Conservation (phyloP, 805 yeast species). For the Candida wancherniae region DNA sequence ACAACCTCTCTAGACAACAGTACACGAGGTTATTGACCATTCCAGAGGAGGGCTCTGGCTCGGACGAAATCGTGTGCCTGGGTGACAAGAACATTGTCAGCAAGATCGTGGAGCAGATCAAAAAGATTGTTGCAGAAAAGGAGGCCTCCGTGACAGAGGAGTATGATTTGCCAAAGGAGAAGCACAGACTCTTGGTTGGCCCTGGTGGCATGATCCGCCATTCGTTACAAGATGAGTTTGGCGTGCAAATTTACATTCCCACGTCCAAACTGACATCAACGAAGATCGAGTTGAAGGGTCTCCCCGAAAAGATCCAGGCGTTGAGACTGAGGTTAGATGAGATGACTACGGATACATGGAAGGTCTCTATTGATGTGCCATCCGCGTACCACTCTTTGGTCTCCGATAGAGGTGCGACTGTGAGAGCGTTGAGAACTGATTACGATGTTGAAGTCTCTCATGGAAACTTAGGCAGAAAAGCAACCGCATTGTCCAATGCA, state of each 20-base stretch:
- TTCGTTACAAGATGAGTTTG: slow-evolving; percentile 62
- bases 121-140: slow-evolving; percentile 56
- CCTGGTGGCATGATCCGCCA: slow-evolving; percentile 74
- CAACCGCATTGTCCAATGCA: slow-evolving; percentile 44
- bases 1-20: slow-evolving; percentile 37
- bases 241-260: slow-evolving; percentile 65
- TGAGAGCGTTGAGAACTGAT: slow-evolving; percentile 49
- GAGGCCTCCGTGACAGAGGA: slow-evolving; percentile 55
- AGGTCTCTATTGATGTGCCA: slow-evolving; percentile 53
- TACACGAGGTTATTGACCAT: slow-evolving; percentile 57
- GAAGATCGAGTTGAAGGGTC: slow-evolving; percentile 55
- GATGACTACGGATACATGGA: slow-evolving; percentile 58
- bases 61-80: slow-evolving; percentile 54
- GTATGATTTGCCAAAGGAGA: slow-evolving; percentile 60
- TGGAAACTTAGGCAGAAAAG: slow-evolving; percentile 47
- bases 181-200: slow-evolving; percentile 76
- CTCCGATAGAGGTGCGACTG: slow-evolving; percentile 61
- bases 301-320: slow-evolving; percentile 57
- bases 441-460: slow-evolving; percentile 55
- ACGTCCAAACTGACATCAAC: slow-evolving; percentile 48
- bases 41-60: slow-evolving; percentile 63
- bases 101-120: slow-evolving; percentile 57
- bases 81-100: slow-evolving; percentile 77
- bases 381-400: slow-evolving; percentile 53
- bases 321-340: slow-evolving; percentile 60